A percentile compares a stretch with the other conserved stretches of the same genome.
These are phyloP conservation scores for Talaromyces stipitatus DNA, from an alignment of 495 filamentous ascomycete genomes.

Conservation along the genomic window DNA sequence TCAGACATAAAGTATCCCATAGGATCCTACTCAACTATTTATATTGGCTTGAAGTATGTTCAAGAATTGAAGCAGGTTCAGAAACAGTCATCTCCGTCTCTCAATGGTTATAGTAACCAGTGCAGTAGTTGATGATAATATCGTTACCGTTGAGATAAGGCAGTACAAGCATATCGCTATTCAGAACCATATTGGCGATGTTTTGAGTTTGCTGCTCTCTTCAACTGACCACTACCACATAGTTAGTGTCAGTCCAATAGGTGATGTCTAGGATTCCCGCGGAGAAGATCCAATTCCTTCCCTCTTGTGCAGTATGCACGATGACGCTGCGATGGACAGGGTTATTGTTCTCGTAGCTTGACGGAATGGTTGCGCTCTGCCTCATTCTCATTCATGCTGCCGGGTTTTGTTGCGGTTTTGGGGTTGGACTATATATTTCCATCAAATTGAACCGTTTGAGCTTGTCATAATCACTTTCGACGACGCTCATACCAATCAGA, in stretches of 20 bases:
- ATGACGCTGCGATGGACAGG: too few species aligned
- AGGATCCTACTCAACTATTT: too few species aligned
- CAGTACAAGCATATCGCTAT: not conserved
- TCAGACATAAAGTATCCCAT: too few species aligned
- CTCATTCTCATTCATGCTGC: not conserved
- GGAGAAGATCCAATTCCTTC: too few species aligned
- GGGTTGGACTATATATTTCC: slow-evolving; percentile 50
- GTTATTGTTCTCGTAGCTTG: too few species aligned
- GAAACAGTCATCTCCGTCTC: too few species aligned
- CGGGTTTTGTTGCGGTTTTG: slow-evolving; percentile 12
- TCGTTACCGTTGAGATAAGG: slow-evolving; percentile 4
- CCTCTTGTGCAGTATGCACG: too few species aligned
- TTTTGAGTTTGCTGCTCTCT: slow-evolving; percentile 1
- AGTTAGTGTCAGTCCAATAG: not conserved
- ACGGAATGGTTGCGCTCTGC: not conserved
- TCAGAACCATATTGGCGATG: slow-evolving; percentile 1
- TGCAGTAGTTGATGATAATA: slow-evolving; percentile 6
- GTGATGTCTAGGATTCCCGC: not conserved
- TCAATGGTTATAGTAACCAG: not conserved
- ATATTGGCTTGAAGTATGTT: too few species aligned
- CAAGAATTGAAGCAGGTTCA: too few species aligned
- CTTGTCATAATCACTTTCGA: slow-evolving; percentile 58
- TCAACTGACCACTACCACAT: not conserved
- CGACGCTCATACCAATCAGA: slow-evolving; percentile 71
- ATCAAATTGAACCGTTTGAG: slow-evolving; percentile 67